A percentile compares a stretch with the other conserved stretches of the same genome.
Evolutionary conservation across 805 yeast genomes (phyloP).

Genomic region (Hanseniaspora meyeri): DNA sequence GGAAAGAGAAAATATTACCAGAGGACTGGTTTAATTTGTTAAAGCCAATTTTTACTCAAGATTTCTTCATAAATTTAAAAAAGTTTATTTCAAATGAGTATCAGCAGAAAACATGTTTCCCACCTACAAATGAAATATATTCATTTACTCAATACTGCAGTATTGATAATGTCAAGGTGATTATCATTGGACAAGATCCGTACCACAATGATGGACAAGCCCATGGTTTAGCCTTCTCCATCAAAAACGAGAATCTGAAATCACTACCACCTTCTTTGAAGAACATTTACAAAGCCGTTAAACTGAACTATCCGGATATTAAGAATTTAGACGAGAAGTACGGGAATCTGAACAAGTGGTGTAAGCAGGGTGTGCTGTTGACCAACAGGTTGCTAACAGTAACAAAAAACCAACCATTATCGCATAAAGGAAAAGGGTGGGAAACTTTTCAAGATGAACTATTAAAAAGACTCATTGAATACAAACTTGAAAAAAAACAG

Average conservation of each 20-base stretch:
- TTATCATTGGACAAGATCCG: conserved; percentile 91
- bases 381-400: conserved; percentile 85
- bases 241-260: conserved; percentile 57
- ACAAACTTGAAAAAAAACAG: conserved; percentile 30
- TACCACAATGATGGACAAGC: conserved; percentile 90
- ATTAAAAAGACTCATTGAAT: conserved; percentile 39
- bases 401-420: conserved; percentile 82
- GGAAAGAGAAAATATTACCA: conserved; percentile 61
- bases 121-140: conserved; percentile 64
- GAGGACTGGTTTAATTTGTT: conserved; percentile 66
- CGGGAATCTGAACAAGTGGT: conserved; percentile 68
- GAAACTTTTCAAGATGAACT: conserved; percentile 72
- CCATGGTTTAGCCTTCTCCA: conserved; percentile 91
- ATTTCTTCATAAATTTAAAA: conserved; percentile 69
- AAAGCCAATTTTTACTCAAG: conserved; percentile 62
- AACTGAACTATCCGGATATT: conserved; percentile 63
- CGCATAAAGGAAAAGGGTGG: conserved; percentile 89
- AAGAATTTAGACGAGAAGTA: conserved; percentile 34
- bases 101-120: conserved; percentile 47
- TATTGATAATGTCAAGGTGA: conserved; percentile 54
- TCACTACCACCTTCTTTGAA: conserved; percentile 72
- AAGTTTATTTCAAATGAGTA: conserved; percentile 43
- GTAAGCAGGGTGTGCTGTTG: conserved; percentile 72
- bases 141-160: conserved; percentile 90
- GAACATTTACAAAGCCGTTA: conserved; percentile 73